These are phyloP conservation scores for Phytophthora parvispora DNA, from an alignment of 352 stramenopile species.

Conservation along the genomic window DNA sequence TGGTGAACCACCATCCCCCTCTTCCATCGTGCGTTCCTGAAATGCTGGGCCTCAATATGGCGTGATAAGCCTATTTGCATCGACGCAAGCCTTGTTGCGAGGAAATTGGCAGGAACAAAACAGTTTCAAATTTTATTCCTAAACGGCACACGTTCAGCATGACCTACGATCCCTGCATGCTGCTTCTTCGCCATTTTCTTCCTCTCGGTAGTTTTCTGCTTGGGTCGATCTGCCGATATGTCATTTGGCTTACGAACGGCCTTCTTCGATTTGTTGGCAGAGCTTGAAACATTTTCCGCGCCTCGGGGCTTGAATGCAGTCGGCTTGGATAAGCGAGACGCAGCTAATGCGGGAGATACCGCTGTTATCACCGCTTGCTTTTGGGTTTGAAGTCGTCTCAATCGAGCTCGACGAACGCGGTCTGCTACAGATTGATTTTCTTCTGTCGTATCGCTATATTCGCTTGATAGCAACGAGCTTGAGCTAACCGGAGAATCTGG, in stretches of 20 bases:
- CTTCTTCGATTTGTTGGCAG: constrained; percentile 21
- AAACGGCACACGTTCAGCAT: constrained; percentile 2
- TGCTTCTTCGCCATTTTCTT: constrained; percentile 17
- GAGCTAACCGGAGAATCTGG: constrained; percentile 35
- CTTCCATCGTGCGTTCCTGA: constrained; percentile 12
- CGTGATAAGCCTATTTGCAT: constrained; percentile 21
- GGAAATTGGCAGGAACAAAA: neutral
- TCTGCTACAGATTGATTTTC: constrained; percentile 19
- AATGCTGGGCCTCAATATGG: too few species aligned
- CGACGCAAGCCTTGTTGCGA: too few species aligned
- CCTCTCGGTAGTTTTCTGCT: constrained; percentile 8
- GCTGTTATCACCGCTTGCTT: constrained; percentile 24
- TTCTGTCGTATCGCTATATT: constrained; percentile 22
- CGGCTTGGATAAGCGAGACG: neutral
- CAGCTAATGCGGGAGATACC: constrained; percentile 20
- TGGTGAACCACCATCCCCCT: neutral
- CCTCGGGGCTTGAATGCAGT: constrained; percentile 10
- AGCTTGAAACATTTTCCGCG: constrained; percentile 12
- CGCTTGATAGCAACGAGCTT: constrained; percentile 41
- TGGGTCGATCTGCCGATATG: neutral
- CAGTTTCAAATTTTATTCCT: constrained; percentile 32
- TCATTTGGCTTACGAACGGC: constrained; percentile 9
- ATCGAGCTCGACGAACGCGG: constrained; percentile 22
- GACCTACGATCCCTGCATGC: neutral
- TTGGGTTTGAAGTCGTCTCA: constrained; percentile 24